Percentiles rank a stretch among this genome's conserved stretches.
Conservation (phyloP, 2,329 filamentous ascomycete genomes). For the Aureobasidium sp. region DNA sequence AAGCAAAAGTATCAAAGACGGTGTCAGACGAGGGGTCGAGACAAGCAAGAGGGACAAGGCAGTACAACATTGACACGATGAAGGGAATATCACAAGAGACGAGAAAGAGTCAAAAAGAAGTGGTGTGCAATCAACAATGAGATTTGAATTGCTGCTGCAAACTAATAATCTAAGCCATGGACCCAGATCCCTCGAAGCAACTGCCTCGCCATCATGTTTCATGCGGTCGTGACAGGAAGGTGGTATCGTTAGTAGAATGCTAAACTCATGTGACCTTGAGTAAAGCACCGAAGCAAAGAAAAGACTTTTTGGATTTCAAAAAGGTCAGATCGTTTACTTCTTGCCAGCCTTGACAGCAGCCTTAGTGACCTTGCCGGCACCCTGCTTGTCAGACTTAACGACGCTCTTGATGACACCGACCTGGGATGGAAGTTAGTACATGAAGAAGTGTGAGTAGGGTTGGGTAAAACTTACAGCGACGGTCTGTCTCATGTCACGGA, state of each 20-base stretch:
- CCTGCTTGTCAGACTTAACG: slow-evolving; percentile 41
- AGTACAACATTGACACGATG: no score
- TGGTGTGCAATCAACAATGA: slow-evolving; percentile 14
- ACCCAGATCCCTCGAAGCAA: slow-evolving; percentile 14
- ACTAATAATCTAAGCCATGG: slow-evolving; percentile 12
- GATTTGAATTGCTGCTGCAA: slow-evolving; percentile 14
- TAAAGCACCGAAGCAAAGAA: slow-evolving; percentile 5
- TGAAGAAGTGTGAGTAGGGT: no score
- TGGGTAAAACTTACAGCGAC: slow-evolving; percentile 66
- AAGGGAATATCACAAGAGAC: neutral
- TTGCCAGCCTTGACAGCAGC: slow-evolving; percentile 32
- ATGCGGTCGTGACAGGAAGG: slow-evolving; percentile 13
- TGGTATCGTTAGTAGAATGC: slow-evolving; percentile 15
- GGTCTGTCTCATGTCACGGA: slow-evolving; percentile 54
- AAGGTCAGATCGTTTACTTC: slow-evolving; percentile 27
- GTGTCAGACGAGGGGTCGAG: no score
- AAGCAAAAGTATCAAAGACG: neutral
- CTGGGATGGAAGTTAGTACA: no score
- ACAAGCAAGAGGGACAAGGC: no score
- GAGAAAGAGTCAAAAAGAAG: neutral
- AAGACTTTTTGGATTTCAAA: slow-evolving; percentile 2
- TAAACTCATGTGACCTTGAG: slow-evolving; percentile 15
- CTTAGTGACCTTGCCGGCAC: slow-evolving; percentile 47
- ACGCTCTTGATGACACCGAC: slow-evolving; percentile 48
- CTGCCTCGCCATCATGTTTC: slow-evolving; percentile 14